A percentile compares a stretch with the other conserved stretches of the same genome.
Conservation (phyloP, 2,329 filamentous ascomycete genomes). For the Sporothrix luriei region DNA sequence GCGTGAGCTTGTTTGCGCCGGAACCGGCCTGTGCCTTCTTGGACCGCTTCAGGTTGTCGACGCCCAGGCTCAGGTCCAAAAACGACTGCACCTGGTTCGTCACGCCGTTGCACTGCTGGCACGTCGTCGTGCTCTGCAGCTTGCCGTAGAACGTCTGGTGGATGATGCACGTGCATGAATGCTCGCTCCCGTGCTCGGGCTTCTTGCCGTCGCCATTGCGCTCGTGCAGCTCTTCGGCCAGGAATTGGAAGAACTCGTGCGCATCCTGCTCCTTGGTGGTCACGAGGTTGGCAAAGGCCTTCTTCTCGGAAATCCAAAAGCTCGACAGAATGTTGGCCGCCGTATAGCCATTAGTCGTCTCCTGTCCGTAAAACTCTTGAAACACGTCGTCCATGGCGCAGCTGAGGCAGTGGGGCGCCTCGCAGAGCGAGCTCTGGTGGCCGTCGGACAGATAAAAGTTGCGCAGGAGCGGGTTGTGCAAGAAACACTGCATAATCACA, state of each 20-base stretch:
- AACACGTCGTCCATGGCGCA: slow-evolving; percentile 75
- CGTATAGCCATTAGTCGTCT: slow-evolving; percentile 86
- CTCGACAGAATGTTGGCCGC: slow-evolving; percentile 86
- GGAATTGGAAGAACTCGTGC: slow-evolving; percentile 95
- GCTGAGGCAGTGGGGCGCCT: slow-evolving; percentile 63
- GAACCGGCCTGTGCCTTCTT: slow-evolving; percentile 9
- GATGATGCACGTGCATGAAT: slow-evolving; percentile 83
- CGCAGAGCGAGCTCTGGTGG: slow-evolving; percentile 77
- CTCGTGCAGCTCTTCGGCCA: slow-evolving; percentile 87
- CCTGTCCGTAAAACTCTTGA: slow-evolving; percentile 69
- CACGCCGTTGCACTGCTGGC: slow-evolving; percentile 79
- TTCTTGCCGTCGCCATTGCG: slow-evolving; percentile 72
- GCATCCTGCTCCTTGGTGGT: slow-evolving; percentile 96
- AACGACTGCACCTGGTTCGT: slow-evolving; percentile 86
- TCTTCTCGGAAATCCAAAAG: slow-evolving; percentile 83
- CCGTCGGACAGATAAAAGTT: slow-evolving; percentile 92
- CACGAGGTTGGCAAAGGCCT: slow-evolving; percentile 71
- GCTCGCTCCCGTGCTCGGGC: slow-evolving; percentile 61
- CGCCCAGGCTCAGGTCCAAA: slow-evolving; percentile 83
- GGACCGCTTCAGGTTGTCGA: slow-evolving; percentile 74
- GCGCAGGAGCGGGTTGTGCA: slow-evolving; percentile 89
- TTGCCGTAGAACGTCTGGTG: slow-evolving; percentile 95
- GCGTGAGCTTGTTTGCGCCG: slow-evolving; percentile 51
- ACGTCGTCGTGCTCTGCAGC: slow-evolving; percentile 86
- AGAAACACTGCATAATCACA: slow-evolving; percentile 87